Conservation (phyloP, 106 monocot genomes). For the Acorus gramineus region DNA sequence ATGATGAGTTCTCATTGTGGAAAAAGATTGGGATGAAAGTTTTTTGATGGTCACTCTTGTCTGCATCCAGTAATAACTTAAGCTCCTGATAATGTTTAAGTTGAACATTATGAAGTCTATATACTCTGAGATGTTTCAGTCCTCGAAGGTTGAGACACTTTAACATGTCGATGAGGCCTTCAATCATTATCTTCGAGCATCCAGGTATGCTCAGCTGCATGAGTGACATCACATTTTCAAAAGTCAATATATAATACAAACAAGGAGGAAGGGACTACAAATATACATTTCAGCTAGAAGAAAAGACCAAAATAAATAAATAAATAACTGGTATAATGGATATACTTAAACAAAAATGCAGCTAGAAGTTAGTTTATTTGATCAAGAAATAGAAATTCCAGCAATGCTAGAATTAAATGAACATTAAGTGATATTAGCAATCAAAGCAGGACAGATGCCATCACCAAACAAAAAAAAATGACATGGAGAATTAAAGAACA, state of each 20-base stretch:
- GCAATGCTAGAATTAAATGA: too few relatives aligned
- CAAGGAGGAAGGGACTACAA: neutral
- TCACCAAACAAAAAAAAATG: too few relatives aligned
- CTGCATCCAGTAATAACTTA: constrained; percentile 6
- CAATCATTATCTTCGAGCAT: constrained; percentile 14
- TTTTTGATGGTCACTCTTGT: neutral
- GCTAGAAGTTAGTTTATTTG: too few relatives aligned
- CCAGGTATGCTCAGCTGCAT: constrained; percentile 21
- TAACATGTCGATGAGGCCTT: constrained; percentile 15
- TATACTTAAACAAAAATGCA: too few relatives aligned
- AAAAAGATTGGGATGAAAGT: constrained; percentile 14
- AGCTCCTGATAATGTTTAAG: constrained; percentile 10
- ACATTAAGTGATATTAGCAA: too few relatives aligned
- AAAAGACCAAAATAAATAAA: too few relatives aligned
- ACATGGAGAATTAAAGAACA: too few relatives aligned
- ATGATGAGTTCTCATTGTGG: constrained; percentile 2
- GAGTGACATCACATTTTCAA: neutral
- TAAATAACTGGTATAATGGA: too few relatives aligned
- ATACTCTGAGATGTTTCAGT: constrained; percentile 12
- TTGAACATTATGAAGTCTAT: constrained; percentile 13
- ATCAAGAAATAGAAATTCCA: too few relatives aligned
- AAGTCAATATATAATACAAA: neutral
- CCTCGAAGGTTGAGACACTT: constrained; percentile 7
- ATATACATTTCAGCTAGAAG: neutral
- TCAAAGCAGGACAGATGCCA: too few relatives aligned